These are phyloP conservation scores for Chrysoporthe deuterocubensis DNA, from an alignment of 2,329 filamentous ascomycete species.

Conservation along the genomic window DNA sequence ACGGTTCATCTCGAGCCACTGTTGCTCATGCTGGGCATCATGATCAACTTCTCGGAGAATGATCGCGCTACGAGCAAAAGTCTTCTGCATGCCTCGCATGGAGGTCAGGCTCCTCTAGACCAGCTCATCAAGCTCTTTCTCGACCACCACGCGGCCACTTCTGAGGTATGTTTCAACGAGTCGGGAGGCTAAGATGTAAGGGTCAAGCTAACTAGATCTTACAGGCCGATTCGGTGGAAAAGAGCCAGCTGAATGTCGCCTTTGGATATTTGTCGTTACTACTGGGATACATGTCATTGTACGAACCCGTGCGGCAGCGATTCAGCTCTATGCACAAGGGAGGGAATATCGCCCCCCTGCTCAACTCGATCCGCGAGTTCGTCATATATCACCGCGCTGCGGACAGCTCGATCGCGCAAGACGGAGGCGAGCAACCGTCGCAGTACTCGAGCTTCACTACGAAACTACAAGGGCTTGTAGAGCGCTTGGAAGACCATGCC, in stretches of 20 bases:
- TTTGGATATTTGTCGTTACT: constrained; percentile 86
- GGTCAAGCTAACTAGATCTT: constrained; percentile 31
- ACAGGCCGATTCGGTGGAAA: constrained; percentile 72
- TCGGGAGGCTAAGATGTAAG: neutral
- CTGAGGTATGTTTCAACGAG: constrained; percentile 60
- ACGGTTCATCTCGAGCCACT: constrained; percentile 67
- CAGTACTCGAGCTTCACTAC: constrained; percentile 41
- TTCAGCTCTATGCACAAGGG: constrained; percentile 48
- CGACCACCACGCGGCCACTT: constrained; percentile 66
- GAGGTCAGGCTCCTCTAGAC: constrained; percentile 54
- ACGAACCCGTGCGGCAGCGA: constrained; percentile 47
- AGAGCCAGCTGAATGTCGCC: constrained; percentile 78
- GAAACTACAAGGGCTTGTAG: constrained; percentile 45
- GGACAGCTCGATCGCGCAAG: constrained; percentile 40
- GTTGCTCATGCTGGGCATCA: constrained; percentile 76
- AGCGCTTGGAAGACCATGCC: constrained; percentile 40
- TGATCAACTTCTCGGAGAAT: constrained; percentile 88
- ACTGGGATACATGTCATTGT: constrained; percentile 77
- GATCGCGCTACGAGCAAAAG: constrained; percentile 63
- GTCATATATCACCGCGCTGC: constrained; percentile 56
- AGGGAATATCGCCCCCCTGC: constrained; percentile 49
- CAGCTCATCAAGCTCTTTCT: constrained; percentile 68
- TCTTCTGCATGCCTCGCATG: constrained; percentile 46
- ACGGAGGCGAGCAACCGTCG: constrained; percentile 37
- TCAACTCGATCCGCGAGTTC: constrained; percentile 60